Evolutionary conservation across 2,329 filamentous ascomycete species (phyloP), one percentile per base, ranked within the genome.

Genomic region (Xylaria sp.): DNA sequence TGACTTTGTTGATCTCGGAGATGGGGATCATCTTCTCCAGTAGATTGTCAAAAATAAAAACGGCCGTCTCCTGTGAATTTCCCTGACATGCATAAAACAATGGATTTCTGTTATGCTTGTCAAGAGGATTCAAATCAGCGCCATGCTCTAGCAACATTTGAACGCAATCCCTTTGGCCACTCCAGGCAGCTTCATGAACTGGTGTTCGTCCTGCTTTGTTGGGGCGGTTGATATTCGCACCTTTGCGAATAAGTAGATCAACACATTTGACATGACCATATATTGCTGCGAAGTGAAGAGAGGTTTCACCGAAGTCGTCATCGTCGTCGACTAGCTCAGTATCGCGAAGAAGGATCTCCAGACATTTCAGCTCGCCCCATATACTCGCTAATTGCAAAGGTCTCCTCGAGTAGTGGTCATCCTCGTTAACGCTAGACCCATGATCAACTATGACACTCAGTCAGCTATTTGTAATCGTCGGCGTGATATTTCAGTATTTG

Each of bases 301-400:
- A n/a, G 23, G 56, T 59, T 10, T 46, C 28, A 9, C 56, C 56
- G 7, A 18, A 28, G 28, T 31, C 20, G 13, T 59, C 56, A 2
- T 46, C 56, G 20, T 59, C 56, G 23, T 59, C 23, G 20, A 59
- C 46, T 13, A 59, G 41, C 5, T 39, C 23, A 31, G 39, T 46
- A 15, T 59, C 20, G n/a, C 20, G 39, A 31, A 59, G 56, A 28
- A 59, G 56, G 13, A 59, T 46, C 23, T 59, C 39, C 6, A 59
- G 36, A 15, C 56, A 46, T 46, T 59, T 15, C 7, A 59, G 23
- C 20, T 59, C 56, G 13, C 56, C 56, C 56, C 56, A 59, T 4
- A 59, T 28, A 46, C 56, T 59, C 2, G 56, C 56, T 25, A 59
- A 25, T 59, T 59, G 56, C 56, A 59, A 59, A 13, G 56, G 56